A percentile compares a stretch with the other conserved stretches of the same genome.
phyloP scores from a whole-genome alignment of 805 yeast genomes.

The Lachancea dasiensis region DNA sequence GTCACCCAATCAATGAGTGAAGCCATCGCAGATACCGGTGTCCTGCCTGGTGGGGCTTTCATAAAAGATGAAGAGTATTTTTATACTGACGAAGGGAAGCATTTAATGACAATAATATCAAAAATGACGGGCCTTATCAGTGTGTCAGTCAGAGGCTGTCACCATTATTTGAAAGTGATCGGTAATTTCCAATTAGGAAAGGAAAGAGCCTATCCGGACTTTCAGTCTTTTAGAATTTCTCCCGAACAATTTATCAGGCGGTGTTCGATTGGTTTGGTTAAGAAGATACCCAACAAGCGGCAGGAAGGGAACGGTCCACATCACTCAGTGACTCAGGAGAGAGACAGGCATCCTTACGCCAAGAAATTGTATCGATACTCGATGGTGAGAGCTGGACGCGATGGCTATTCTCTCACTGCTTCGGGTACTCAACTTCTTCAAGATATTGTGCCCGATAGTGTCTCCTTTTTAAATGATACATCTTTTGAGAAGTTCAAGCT shows the following conservation, averaged over 20 bases:
- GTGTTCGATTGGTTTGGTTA: constrained; percentile 57
- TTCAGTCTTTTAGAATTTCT: constrained; percentile 47
- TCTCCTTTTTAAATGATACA: constrained; percentile 34
- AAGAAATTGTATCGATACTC: constrained; percentile 29
- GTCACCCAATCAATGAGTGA: constrained; percentile 50
- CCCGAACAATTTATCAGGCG: constrained; percentile 54
- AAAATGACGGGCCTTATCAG: constrained; percentile 53
- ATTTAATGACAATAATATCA: constrained; percentile 52
- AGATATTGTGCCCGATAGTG: constrained; percentile 32
- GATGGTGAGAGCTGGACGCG: constrained; percentile 30
- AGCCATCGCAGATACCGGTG: constrained; percentile 20
- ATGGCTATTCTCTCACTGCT: constrained; percentile 17
- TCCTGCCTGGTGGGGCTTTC: constrained; percentile 8
- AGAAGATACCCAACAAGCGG: constrained; percentile 31
- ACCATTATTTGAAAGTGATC: constrained; percentile 46
- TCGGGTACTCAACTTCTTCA: constrained; percentile 32
- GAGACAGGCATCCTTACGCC: constrained; percentile 5
- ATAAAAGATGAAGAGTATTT: constrained; percentile 37
- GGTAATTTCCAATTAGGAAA: constrained; percentile 60
- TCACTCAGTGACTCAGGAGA: not conserved
- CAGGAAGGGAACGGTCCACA: constrained; percentile 17
- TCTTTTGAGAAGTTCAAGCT: constrained; percentile 33
- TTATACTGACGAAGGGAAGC: constrained; percentile 63
- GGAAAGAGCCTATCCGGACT: constrained; percentile 63
- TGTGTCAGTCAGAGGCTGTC: constrained; percentile 44